These are phyloP conservation scores for Daldinia loculata DNA, from an alignment of 495 filamentous ascomycete genomes.

Conservation along the genomic window DNA sequence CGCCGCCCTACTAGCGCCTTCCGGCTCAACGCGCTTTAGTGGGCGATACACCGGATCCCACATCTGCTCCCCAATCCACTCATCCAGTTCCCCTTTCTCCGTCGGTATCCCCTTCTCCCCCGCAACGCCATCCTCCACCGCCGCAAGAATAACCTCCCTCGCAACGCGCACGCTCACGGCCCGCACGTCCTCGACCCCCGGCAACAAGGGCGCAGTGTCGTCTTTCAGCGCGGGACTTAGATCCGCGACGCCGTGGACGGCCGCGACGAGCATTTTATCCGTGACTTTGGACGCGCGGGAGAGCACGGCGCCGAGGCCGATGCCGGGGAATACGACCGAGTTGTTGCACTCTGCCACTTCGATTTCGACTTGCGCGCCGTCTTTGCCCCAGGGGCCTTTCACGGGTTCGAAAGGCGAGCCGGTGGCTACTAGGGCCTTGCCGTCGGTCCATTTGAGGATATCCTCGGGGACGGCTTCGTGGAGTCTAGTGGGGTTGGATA, in stretches of 20 bases:
- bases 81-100: slow-evolving; percentile 66
- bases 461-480: slow-evolving; percentile 87
- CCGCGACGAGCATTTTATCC: slow-evolving; percentile 83
- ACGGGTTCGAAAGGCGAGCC: slow-evolving; percentile 86
- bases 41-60: slow-evolving; percentile 81
- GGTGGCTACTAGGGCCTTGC: slow-evolving; percentile 82
- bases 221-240: slow-evolving; percentile 67
- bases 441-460: slow-evolving; percentile 79
- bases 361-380: slow-evolving; percentile 64
- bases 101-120: slow-evolving; percentile 66
- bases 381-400: slow-evolving; percentile 60
- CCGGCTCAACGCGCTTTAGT: slow-evolving; percentile 63
- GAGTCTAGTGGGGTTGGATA: slow-evolving; percentile 85
- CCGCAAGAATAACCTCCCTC: slow-evolving; percentile 75
- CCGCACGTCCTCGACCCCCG: slow-evolving; percentile 78
- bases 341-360: slow-evolving; percentile 92
- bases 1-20: slow-evolving; percentile 60
- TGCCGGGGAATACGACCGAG: slow-evolving; percentile 84
- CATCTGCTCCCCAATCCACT: slow-evolving; percentile 91
- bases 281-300: slow-evolving; percentile 68
- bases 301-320: slow-evolving; percentile 82
- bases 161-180: slow-evolving; percentile 82
- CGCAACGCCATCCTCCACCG: slow-evolving; percentile 73
- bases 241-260: slow-evolving; percentile 74
- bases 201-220: slow-evolving; percentile 66